These are phyloP conservation scores for Ganoderma boninense DNA, from an alignment of 1,284 basidiomycete genomes.

Conservation along the genomic window DNA sequence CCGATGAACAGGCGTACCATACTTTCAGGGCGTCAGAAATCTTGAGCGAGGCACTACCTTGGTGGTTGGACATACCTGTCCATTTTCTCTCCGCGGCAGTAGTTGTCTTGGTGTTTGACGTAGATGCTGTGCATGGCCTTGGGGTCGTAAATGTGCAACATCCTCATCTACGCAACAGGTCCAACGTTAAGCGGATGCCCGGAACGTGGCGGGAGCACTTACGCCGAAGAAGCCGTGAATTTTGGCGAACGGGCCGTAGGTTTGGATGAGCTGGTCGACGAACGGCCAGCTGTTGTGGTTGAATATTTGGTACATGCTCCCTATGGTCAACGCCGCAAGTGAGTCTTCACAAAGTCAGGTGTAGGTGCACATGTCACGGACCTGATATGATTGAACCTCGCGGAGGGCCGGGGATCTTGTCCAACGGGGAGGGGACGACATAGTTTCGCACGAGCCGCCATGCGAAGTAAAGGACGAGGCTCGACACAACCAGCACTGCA, in stretches of 20 bases:
- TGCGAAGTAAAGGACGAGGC: not conserved
- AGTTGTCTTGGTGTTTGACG: conserved; percentile 41
- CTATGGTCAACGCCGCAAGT: not conserved
- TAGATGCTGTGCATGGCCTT: conserved; percentile 38
- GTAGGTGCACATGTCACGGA: conserved; percentile 4
- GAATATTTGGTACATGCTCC: conserved; percentile 8
- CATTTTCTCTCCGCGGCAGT: conserved; percentile 25
- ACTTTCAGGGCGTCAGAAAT: not conserved
- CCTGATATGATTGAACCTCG: conserved; percentile 31
- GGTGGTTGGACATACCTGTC: not conserved
- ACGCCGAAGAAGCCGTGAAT: conserved; percentile 5
- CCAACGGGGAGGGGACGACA: conserved; percentile 22
- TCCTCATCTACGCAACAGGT: conserved; percentile 13
- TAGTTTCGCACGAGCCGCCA: not conserved
- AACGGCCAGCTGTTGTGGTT: conserved; percentile 10
- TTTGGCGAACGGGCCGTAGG: conserved; percentile 3
- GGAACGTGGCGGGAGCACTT: not conserved
- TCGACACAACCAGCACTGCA: not conserved
- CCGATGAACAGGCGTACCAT: conserved; percentile 4
- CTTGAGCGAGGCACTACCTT: not conserved
- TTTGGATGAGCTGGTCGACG: not conserved
- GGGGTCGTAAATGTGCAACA: conserved; percentile 36
- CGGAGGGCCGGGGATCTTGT: conserved; percentile 35
- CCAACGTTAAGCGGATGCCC: not conserved
- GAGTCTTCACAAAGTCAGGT: not conserved